These are phyloP conservation scores for Hippophae rhamnoides DNA, from an alignment of 306 rosid species.

Conservation along the genomic window DNA sequence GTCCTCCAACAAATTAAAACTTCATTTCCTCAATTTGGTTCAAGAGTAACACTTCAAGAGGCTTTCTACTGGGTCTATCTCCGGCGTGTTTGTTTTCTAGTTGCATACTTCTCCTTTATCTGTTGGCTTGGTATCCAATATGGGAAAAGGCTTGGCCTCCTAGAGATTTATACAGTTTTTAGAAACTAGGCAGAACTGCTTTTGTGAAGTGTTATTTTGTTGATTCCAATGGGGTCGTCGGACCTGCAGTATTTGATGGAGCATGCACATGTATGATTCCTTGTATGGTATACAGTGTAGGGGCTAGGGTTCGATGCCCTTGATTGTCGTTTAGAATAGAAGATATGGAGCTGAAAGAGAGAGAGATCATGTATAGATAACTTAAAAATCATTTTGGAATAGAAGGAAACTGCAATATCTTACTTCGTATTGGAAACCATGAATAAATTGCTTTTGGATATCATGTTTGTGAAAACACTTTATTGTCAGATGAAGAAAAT, in stretches of 20 bases:
- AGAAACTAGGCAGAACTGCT: slow-evolving; percentile 24
- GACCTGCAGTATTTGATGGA: slow-evolving; percentile 1
- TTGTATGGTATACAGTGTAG: background rate
- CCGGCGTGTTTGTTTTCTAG: slow-evolving; percentile 43
- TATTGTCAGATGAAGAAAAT: no score
- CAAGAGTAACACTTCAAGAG: slow-evolving; percentile 18
- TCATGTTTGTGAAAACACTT: no score
- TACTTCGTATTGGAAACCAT: no score
- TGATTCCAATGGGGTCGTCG: background rate
- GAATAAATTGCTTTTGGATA: no score
- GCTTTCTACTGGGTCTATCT: slow-evolving; percentile 22
- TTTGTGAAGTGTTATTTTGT: slow-evolving; percentile 1
- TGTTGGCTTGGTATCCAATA: slow-evolving; percentile 59
- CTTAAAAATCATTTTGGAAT: no score
- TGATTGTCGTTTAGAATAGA: no score
- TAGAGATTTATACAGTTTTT: slow-evolving; percentile 35
- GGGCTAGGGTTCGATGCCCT: no score
- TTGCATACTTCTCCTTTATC: slow-evolving; percentile 49
- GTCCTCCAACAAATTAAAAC: slow-evolving; percentile 36
- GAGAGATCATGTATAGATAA: no score
- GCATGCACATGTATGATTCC: slow-evolving; percentile 8
- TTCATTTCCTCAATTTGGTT: slow-evolving; percentile 25
- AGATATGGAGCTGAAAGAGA: no score
- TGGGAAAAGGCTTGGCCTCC: slow-evolving; percentile 54
- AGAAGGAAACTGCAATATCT: no score